Conservation (phyloP, 1,284 basidiomycete genomes). For the Ceratobasidium papillatum region DNA sequence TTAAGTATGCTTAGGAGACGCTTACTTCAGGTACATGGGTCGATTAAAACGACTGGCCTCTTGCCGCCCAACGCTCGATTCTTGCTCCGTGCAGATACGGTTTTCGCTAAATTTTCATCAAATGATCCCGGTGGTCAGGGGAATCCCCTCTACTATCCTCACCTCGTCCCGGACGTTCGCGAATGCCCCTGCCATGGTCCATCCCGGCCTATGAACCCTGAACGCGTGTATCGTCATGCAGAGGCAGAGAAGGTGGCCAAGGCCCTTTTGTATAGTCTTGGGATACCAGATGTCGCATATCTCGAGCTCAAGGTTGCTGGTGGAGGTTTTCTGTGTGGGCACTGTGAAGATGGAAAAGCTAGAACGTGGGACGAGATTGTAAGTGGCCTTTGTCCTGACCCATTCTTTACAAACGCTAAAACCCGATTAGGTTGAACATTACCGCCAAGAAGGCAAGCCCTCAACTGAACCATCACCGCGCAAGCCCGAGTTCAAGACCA, state of each 20-base stretch:
- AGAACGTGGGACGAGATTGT: background rate
- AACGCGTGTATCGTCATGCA: background rate
- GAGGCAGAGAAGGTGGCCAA: background rate
- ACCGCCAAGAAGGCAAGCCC: background rate
- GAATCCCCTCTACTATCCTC: background rate
- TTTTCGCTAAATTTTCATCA: background rate
- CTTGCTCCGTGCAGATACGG: constrained; percentile 4
- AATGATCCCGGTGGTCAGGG: background rate
- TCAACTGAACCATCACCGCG: background rate
- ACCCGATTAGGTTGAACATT: background rate
- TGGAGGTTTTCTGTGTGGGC: background rate
- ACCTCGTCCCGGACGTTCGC: background rate
- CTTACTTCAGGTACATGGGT: background rate
- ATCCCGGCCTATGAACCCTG: background rate
- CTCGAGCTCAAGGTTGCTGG: background rate
- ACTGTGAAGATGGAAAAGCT: background rate
- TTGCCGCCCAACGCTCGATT: background rate
- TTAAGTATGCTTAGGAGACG: background rate
- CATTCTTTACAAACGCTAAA: background rate
- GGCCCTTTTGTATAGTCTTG: background rate
- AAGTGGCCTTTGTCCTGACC: background rate
- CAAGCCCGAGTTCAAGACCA: background rate
- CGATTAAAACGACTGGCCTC: background rate
- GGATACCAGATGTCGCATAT: background rate
- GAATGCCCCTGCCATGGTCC: background rate